Percentiles rank a stretch among this genome's conserved stretches.
Evolutionary conservation across 768 basidiomycete genomes (phyloP).

Genomic region (Tricholoma hemisulphureum): DNA sequence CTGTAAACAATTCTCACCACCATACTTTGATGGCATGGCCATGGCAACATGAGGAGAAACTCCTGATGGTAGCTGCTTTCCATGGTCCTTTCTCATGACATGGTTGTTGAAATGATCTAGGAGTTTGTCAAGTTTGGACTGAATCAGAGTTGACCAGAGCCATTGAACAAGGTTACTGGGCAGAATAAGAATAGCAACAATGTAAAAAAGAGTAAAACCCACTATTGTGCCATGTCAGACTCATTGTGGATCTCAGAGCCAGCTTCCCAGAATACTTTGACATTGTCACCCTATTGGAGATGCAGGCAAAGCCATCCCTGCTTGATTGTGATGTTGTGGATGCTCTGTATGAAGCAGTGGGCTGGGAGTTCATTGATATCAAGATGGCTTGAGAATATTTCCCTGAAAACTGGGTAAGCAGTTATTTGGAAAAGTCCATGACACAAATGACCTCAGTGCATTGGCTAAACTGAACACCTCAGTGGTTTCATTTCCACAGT

Average conservation of each 20-base stretch:
- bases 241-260: slow-evolving; percentile 14
- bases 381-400: slow-evolving; percentile 23
- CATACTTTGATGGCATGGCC: not conserved
- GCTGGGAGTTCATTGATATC: not conserved
- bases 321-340: not conserved
- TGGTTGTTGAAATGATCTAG: slow-evolving; percentile 20
- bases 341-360: not conserved
- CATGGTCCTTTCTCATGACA: slow-evolving; percentile 7
- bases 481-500: slow-evolving; percentile 31
- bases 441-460: slow-evolving; percentile 21
- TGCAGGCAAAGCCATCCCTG: slow-evolving; percentile 16
- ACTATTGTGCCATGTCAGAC: slow-evolving; percentile 1
- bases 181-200: not conserved
- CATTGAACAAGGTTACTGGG: slow-evolving; percentile 21
- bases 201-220: not conserved
- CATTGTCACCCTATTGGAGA: slow-evolving; percentile 30
- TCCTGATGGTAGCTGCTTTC: not conserved
- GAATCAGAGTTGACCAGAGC: not conserved
- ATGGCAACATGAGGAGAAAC: not conserved
- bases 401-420: slow-evolving; percentile 12
- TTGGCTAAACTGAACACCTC: slow-evolving; percentile 25
- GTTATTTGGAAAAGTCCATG: slow-evolving; percentile 18
- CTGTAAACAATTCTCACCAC: not conserved
- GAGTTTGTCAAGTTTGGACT: slow-evolving; percentile 15
- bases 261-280: slow-evolving; percentile 19